Base-by-base conservation (phyloP, 2,329 filamentous ascomycete species). In the Lachnellula subtilissima region DNA sequence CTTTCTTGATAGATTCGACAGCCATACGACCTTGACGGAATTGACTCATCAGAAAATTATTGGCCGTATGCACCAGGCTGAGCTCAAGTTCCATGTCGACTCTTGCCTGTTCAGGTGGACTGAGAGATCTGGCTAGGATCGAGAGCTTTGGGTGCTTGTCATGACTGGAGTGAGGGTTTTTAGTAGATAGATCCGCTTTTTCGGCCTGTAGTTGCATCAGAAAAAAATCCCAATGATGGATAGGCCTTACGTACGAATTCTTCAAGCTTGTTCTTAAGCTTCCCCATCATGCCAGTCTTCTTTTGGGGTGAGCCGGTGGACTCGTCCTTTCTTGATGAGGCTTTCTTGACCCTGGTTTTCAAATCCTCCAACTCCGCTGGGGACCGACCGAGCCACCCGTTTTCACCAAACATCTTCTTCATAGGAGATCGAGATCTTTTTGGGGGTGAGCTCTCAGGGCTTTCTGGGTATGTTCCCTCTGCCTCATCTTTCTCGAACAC, bases 361-460 rank as follows among this genome's bases (percentile, higher is more conserved):
- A 56, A 48, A 12, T 59, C 52, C 9, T 55, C 22, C 7, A 52
- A 25, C 50, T 67, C 65, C 43, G 59, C 51, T 11, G 66, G 60
- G 9, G 64, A 62, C 4, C 57, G 42, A 42, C 65, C 67, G 39
- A 70, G 63, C 64, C 65, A 70, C 15, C 68, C 68, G 49, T 64
- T 54, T 45, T 68, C 63, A 19, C 68, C 68, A 51, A 69, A 69
- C 65, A 70, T 64, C 54, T 67, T 69, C 49, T 70, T 70, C 65
- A 69, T 68, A 3, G 68, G 67, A 9, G 67, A 70, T 6, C 67
- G 66, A 14, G 67, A 65, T 47, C 68, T 54, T 52, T 64, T 66
- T 23, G 62, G 56, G 17, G 61, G 61, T 23, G 60, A 51, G 15
- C 49, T 53, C 11, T 14, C 19, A 15, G 39, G 5, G 9, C n/a